Evolutionary conservation across 2,329 filamentous ascomycete genomes (phyloP).

Genomic region (Cercospora sp.): DNA sequence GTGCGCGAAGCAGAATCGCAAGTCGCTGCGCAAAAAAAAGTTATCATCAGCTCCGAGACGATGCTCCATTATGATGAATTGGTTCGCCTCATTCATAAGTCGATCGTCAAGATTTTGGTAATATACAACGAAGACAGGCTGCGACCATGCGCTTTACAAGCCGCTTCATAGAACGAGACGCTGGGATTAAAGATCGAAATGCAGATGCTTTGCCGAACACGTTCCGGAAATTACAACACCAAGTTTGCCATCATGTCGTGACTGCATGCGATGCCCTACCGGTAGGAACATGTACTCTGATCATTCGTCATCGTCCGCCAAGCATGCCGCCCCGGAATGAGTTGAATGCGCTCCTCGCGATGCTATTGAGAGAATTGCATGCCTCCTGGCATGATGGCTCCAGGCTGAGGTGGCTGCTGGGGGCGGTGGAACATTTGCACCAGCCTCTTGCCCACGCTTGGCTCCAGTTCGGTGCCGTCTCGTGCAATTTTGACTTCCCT

Average conservation of each 20-base stretch:
- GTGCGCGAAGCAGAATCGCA: neutral
- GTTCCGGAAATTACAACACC: neutral
- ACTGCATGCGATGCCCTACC: neutral
- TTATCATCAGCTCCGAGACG: neutral
- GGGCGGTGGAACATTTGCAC: slow-evolving; percentile 66
- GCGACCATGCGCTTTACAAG: neutral
- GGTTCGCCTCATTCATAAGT: too few relatives aligned
- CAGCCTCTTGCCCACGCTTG: slow-evolving; percentile 72
- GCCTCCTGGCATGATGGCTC: slow-evolving; percentile 3
- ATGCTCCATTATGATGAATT: too few relatives aligned
- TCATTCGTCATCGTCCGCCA: neutral
- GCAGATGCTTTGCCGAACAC: neutral
- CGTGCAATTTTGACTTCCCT: slow-evolving; percentile 93
- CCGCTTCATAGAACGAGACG: neutral
- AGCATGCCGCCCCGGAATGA: neutral
- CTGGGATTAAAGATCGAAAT: neutral
- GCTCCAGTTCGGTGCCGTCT: slow-evolving; percentile 91
- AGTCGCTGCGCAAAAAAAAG: neutral
- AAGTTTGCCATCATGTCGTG: neutral
- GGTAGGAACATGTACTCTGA: neutral
- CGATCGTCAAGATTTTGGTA: neutral
- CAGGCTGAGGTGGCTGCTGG: slow-evolving; percentile 19
- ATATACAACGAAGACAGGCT: neutral
- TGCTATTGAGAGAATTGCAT: slow-evolving; percentile 17
- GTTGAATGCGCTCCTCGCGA: neutral